Conservation (phyloP, 2,329 filamentous ascomycete species). For the Metarhizium humberi region DNA sequence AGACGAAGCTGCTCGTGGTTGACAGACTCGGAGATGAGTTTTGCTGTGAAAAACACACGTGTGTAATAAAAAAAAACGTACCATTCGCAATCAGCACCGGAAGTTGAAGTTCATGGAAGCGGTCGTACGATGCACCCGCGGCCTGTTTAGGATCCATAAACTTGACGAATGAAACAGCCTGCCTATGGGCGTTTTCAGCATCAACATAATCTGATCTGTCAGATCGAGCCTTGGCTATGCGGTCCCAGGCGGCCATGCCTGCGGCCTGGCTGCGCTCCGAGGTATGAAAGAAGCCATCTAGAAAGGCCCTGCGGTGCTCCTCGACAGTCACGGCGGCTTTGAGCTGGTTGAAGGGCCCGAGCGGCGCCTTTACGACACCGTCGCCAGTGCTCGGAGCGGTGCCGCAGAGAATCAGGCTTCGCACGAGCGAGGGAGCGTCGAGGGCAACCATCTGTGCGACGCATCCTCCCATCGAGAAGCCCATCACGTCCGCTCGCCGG, state of each 20-base stretch:
- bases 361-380: conserved; percentile 20
- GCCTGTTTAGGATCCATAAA: conserved; percentile 25
- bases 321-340: conserved; percentile 20
- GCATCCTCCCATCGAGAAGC: conserved; percentile 41
- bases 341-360: conserved; percentile 23
- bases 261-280: conserved; percentile 21
- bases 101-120: conserved; percentile 22
- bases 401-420: conserved; percentile 33
- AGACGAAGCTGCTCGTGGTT: not conserved
- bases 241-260: conserved; percentile 23
- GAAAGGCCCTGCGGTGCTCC: conserved; percentile 24
- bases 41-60: no score
- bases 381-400: conserved; percentile 29
- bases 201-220: conserved; percentile 18
- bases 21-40: no score
- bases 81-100: conserved; percentile 30
- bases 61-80: conserved; percentile 11
- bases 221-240: conserved; percentile 19
- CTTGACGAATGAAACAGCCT: conserved; percentile 23
- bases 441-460: conserved; percentile 36
- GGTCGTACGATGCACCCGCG: conserved; percentile 22
- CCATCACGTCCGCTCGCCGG: conserved; percentile 33
- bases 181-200: conserved; percentile 17
- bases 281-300: conserved; percentile 23
- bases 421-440: conserved; percentile 24